phyloP scores from a whole-genome alignment of 331 rosid species.

The Phaseolus coccineus region DNA sequence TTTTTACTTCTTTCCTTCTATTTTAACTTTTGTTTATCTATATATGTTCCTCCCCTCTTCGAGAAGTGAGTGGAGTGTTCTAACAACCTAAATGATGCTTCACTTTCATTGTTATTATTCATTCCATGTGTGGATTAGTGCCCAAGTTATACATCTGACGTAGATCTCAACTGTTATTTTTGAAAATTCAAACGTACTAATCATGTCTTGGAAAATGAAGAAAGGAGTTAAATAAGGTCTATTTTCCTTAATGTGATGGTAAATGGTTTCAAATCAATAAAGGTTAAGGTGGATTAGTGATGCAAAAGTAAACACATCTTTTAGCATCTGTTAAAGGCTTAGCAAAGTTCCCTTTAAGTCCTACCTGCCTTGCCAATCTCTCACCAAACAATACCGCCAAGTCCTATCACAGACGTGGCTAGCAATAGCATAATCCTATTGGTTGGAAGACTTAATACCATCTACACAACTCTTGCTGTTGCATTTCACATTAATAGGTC shows the following conservation, averaged over 20 bases:
- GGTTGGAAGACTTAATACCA: conserved; percentile 6
- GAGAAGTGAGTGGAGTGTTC: conserved; percentile 1
- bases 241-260: conserved; percentile 35
- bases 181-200: conserved; percentile 10
- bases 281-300: conserved; percentile 61
- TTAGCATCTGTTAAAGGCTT: conserved; percentile 54
- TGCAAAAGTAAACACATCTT: conserved; percentile 62
- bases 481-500: conserved; percentile 25
- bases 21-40: not conserved
- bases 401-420: conserved; percentile 38
- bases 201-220: conserved; percentile 35
- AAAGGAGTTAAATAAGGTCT: conserved; percentile 17
- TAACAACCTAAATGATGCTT: conserved; percentile 13
- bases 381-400: conserved; percentile 38
- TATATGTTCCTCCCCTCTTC: not conserved
- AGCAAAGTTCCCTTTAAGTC: conserved; percentile 55
- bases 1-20: conserved; percentile 11
- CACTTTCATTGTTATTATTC: conserved; percentile 29
- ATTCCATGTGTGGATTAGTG: conserved; percentile 4
- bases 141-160: conserved; percentile 33
- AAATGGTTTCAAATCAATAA: conserved; percentile 59
- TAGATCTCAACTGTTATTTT: conserved; percentile 17
- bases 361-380: conserved; percentile 50
- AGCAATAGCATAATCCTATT: conserved; percentile 28
- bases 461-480: conserved; percentile 7